Evolutionary conservation across 805 yeast species (phyloP).

Genomic region (Crinitomyces ghanaensis): DNA sequence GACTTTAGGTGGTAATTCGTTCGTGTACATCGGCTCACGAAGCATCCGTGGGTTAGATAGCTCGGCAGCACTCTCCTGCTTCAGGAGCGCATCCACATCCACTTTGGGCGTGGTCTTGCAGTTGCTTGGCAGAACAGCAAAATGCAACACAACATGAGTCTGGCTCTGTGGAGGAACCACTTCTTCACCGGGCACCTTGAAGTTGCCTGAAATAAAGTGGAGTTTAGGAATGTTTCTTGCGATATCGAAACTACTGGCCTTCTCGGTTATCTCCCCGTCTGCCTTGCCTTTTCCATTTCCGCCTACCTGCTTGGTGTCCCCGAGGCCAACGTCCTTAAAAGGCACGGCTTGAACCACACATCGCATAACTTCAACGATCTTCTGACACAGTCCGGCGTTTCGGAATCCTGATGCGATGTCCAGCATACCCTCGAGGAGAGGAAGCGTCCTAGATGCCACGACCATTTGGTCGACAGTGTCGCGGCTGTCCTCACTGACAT

Average conservation of each 20-base stretch:
- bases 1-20: slow-evolving; percentile 56
- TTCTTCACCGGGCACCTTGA: slow-evolving; percentile 79
- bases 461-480: slow-evolving; percentile 24
- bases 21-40: slow-evolving; percentile 58
- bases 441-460: slow-evolving; percentile 53
- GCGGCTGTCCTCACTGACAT: slow-evolving; percentile 30
- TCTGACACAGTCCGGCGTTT: slow-evolving; percentile 49
- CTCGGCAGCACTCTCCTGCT: slow-evolving; percentile 16
- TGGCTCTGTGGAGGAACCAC: slow-evolving; percentile 59
- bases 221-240: slow-evolving; percentile 58
- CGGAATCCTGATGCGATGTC: slow-evolving; percentile 78
- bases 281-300: slow-evolving; percentile 13
- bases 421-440: slow-evolving; percentile 55
- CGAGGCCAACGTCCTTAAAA: slow-evolving; percentile 28
- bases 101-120: slow-evolving; percentile 22
- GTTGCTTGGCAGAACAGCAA: slow-evolving; percentile 60
- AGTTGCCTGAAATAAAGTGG: slow-evolving; percentile 56
- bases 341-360: slow-evolving; percentile 66
- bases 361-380: slow-evolving; percentile 56
- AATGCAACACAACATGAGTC: slow-evolving; percentile 66
- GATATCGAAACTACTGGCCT: no score
- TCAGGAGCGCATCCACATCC: slow-evolving; percentile 9
- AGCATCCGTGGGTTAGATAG: slow-evolving; percentile 33
- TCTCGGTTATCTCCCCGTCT: no score
- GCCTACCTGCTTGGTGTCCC: slow-evolving; percentile 7